Conservation (phyloP, 257 asterid genomes). For the Jacaranda mimosifolia region DNA sequence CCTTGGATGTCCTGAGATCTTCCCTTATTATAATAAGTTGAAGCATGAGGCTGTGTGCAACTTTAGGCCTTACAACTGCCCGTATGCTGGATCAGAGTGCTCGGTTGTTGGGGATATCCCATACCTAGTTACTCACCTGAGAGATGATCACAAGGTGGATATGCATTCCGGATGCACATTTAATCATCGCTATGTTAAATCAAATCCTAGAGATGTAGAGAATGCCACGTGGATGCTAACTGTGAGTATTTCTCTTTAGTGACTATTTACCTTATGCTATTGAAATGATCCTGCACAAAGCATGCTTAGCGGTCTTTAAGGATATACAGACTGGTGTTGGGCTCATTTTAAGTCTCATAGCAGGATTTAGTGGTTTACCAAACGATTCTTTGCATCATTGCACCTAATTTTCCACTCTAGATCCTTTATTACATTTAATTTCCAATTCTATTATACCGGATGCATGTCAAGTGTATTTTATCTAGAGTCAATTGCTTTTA, state of each 20-base stretch:
- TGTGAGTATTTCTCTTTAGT: conserved; percentile 40
- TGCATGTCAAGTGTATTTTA: no score
- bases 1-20: conserved; percentile 58
- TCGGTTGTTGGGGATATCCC: conserved; percentile 57
- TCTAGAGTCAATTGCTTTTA: no score
- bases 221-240: conserved; percentile 75
- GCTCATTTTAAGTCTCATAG: not conserved
- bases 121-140: conserved; percentile 51
- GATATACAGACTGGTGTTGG: not conserved
- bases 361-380: not conserved
- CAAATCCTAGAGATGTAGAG: conserved; percentile 66
- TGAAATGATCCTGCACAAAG: not conserved
- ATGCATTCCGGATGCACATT: conserved; percentile 74
- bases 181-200: conserved; percentile 67
- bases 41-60: conserved; percentile 62
- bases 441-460: no score
- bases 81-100: conserved; percentile 70
- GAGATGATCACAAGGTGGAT: conserved; percentile 68
- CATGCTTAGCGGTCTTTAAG: not conserved
- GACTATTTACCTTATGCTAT: not conserved
- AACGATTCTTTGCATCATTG: not conserved
- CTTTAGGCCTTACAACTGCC: conserved; percentile 65
- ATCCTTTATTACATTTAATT: no score
- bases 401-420: not conserved
- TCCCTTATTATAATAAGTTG: conserved; percentile 61